Conservation (phyloP, 2,329 filamentous ascomycete species). For the Trichoderma sp. region DNA sequence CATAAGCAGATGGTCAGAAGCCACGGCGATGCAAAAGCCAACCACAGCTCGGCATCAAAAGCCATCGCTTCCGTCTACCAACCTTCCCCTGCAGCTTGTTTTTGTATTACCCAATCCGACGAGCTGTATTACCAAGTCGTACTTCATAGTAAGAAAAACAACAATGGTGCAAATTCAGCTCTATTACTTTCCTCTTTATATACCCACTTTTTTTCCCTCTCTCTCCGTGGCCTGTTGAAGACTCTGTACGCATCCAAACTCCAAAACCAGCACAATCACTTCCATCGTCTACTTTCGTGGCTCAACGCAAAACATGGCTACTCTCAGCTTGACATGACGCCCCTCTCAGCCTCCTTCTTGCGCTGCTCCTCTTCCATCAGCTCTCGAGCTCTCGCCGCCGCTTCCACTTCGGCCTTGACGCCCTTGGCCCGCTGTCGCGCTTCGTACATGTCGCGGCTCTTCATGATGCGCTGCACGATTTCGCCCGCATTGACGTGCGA, state of each 20-base stretch:
- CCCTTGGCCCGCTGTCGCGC: slow-evolving; percentile 88
- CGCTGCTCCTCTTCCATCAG: slow-evolving; percentile 58
- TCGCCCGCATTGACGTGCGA: slow-evolving; percentile 85
- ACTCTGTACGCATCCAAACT: slow-evolving; percentile 10
- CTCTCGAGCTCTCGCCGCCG: slow-evolving; percentile 60
- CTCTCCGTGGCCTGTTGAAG: slow-evolving; percentile 12
- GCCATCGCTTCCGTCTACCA: background rate
- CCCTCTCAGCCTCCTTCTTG: slow-evolving; percentile 29
- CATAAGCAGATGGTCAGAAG: slow-evolving; percentile 7
- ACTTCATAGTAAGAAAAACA: background rate
- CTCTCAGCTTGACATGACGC: slow-evolving; percentile 5
- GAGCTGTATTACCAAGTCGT: background rate
- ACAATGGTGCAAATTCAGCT: background rate
- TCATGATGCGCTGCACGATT: slow-evolving; percentile 88
- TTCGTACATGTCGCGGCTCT: slow-evolving; percentile 82
- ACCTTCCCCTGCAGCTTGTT: background rate
- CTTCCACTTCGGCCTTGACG: slow-evolving; percentile 76
- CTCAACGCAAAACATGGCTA: background rate
- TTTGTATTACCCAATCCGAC: background rate
- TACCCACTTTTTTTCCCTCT: background rate
- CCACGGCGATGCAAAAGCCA: background rate
- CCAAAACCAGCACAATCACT: background rate
- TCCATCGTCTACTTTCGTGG: background rate
- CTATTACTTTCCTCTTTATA: background rate
- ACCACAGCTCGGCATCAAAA: background rate